Base-by-base conservation (phyloP, 306 rosid genomes). In the Astragalus glycyphyllos region DNA sequence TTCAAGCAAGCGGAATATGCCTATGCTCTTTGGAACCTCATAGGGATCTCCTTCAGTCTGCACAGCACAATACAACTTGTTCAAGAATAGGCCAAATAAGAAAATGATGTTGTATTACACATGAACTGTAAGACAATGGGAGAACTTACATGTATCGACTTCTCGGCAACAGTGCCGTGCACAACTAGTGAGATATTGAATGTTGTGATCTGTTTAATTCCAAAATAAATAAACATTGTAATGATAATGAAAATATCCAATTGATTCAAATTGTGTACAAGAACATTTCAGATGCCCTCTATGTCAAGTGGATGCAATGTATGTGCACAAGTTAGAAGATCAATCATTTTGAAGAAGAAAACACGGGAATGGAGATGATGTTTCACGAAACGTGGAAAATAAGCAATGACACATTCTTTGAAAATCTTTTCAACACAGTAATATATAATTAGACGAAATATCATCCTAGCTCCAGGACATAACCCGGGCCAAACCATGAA, bases 81-180 rank as follows among this genome's bases (percentile, higher is more conserved):
- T 74, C 73, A 77, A 26, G n/a, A 58, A 60, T 42, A 15, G 10
- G 75, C 31, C 26, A 37, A 15, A 44, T 55, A 41, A 51, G 54
- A 62, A 62, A 66, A 59, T 17, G 65, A 50, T 41, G 47, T 42
- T 57, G 47, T 41, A 73, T 31, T 50, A 29, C 42, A 51, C 50
- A 49, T 63, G 55, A 71, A 54, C 8, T 12, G 53, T 54, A 72
- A 74, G 61, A 55, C 8, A 47, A 58, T 5, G 15, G 51, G 59
- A 5, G 8, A 55, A 77, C 96, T 86, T 83, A 91, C 99, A 40
- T 71, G 17, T 62, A 66, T 56, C 56, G 85, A 57, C 70, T 74
- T 83, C 83, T 91, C 99, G 11, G 97, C 89, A 77, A 89, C 81
- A 8, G 96, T 95, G 76, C 99, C 99, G 23, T 50, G 96, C 70